Evolutionary conservation across 345 rosid genomes (phyloP).

Genomic region (Theobroma cacao): DNA sequence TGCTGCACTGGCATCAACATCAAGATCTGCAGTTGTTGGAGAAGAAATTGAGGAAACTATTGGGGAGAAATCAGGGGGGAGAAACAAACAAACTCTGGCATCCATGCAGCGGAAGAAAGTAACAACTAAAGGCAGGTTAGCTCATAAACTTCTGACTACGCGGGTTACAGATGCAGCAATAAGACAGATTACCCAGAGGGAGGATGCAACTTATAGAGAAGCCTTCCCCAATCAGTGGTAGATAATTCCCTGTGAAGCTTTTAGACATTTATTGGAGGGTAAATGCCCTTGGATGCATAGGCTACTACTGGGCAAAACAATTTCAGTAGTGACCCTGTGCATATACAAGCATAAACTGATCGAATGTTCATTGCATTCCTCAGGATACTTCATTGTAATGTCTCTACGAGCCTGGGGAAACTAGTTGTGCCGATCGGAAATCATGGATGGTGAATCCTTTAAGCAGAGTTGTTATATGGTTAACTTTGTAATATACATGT

Average conservation of each 20-base stretch:
- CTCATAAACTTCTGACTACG: slow-evolving; percentile 50
- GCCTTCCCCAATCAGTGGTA: slow-evolving; percentile 89
- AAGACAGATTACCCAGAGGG: slow-evolving; percentile 48
- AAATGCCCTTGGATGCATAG: background rate
- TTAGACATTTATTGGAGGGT: background rate
- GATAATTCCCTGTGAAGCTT: slow-evolving; percentile 5
- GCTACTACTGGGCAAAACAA: background rate
- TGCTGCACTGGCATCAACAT: slow-evolving; percentile 82
- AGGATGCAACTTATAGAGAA: slow-evolving; percentile 61
- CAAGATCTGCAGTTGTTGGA: slow-evolving; percentile 48
- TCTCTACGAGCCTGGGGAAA: background rate
- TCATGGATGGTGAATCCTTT: background rate
- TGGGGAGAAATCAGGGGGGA: slow-evolving; percentile 30
- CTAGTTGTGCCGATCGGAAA: background rate
- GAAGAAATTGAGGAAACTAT: slow-evolving; percentile 34
- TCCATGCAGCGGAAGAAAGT: slow-evolving; percentile 62
- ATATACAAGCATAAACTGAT: background rate
- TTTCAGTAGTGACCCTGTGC: background rate
- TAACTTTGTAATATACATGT: background rate
- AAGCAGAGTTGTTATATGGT: background rate
- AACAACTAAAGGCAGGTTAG: slow-evolving; percentile 61
- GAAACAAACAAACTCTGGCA: slow-evolving; percentile 57
- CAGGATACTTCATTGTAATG: background rate
- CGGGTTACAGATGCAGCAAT: slow-evolving; percentile 44
- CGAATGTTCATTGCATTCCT: background rate